These are phyloP conservation scores for Guadua angustifolia DNA, from an alignment of 176 grass and related monocot species.

Conservation along the genomic window DNA sequence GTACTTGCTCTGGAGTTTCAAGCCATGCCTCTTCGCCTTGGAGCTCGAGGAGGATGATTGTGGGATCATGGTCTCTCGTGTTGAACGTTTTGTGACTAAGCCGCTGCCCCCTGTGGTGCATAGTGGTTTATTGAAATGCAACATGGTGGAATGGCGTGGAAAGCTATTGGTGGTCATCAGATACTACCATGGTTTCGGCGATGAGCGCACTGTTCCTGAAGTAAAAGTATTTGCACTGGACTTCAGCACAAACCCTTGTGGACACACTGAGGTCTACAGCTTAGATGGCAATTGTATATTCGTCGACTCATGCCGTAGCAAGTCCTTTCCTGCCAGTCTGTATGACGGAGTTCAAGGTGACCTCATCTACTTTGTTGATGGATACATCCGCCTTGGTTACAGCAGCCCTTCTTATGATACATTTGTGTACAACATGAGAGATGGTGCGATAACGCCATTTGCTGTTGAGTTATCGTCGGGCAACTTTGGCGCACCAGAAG, in stretches of 20 bases:
- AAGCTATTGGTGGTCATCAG: slow-evolving; percentile 30
- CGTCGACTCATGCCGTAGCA: slow-evolving; percentile 1
- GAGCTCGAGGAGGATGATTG: background rate
- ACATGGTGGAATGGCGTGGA: slow-evolving; percentile 32
- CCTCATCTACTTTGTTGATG: slow-evolving; percentile 30
- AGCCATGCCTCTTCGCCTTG: background rate
- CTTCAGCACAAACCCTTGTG: slow-evolving; percentile 28
- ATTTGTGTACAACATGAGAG: slow-evolving; percentile 2
- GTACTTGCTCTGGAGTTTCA: background rate
- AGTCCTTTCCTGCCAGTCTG: slow-evolving; percentile 25
- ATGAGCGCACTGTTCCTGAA: background rate
- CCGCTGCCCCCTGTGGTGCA: background rate
- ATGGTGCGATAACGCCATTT: background rate
- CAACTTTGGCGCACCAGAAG: background rate
- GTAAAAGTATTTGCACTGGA: slow-evolving; percentile 29
- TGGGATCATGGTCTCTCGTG: background rate
- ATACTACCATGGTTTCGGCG: background rate
- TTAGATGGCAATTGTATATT: slow-evolving; percentile 37
- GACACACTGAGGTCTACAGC: slow-evolving; percentile 17
- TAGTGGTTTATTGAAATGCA: background rate
- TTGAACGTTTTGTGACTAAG: background rate
- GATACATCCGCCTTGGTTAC: background rate
- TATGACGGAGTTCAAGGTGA: slow-evolving; percentile 30
- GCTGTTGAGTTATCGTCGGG: background rate
- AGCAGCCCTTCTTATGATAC: background rate